Conservation (phyloP, 352 stramenopile species). For the Phytophthora chlamydospora region DNA sequence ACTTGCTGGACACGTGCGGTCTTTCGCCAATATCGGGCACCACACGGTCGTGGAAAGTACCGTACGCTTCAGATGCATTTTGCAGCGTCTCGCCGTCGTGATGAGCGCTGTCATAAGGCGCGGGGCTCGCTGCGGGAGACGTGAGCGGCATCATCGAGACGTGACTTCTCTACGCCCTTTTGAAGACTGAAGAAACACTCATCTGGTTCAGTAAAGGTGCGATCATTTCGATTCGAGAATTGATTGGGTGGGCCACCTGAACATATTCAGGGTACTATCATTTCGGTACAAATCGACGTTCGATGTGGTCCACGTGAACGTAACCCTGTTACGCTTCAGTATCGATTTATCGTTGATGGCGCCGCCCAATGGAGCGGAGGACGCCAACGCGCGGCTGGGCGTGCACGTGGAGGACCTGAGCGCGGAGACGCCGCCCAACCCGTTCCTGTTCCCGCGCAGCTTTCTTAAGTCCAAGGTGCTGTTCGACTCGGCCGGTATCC, state of each 20-base stretch:
- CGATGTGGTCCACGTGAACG: background rate
- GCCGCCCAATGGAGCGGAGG: slow-evolving; percentile 29
- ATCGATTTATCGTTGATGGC: slow-evolving; percentile 6
- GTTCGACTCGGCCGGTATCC: slow-evolving; percentile 58
- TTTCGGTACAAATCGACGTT: no score
- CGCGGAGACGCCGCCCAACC: slow-evolving; percentile 65
- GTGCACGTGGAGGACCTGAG: slow-evolving; percentile 66
- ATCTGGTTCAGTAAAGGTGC: background rate
- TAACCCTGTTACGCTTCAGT: background rate
- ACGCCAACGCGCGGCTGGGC: slow-evolving; percentile 63
- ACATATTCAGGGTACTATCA: no score
- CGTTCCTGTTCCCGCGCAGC: slow-evolving; percentile 79
- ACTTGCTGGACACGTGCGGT: slow-evolving; percentile 3
- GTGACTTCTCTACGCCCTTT: slow-evolving; percentile 5
- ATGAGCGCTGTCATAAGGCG: background rate
- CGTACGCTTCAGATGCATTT: slow-evolving; percentile 14
- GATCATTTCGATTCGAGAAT: no score
- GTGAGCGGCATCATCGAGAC: slow-evolving; percentile 27
- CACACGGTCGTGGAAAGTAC: slow-evolving; percentile 23
- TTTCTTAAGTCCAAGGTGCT: slow-evolving; percentile 57
- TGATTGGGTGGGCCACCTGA: no score
- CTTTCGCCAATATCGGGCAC: slow-evolving; percentile 13
- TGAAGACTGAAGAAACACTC: slow-evolving; percentile 22
- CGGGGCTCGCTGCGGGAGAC: slow-evolving; percentile 10
- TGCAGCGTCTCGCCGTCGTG: slow-evolving; percentile 16